phyloP scores from a whole-genome alignment of 805 yeast genomes.

The Torulaspora maleeae region DNA sequence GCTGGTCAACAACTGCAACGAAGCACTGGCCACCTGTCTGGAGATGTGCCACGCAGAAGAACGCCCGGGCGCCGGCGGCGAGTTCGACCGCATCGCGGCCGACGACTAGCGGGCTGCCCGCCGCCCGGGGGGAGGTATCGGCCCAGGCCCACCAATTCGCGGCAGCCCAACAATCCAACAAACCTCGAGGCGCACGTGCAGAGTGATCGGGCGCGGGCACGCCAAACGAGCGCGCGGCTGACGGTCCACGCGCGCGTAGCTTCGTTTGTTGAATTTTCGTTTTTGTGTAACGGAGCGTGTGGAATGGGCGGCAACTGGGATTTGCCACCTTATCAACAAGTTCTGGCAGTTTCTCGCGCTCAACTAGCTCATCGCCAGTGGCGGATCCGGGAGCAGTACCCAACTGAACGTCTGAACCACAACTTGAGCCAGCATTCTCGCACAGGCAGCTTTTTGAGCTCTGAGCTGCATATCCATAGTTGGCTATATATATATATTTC shows the following conservation, averaged over 20 bases:
- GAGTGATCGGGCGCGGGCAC: neutral
- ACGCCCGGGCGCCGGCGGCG: constrained; percentile 1
- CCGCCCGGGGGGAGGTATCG: too few species aligned
- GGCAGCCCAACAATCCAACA: neutral
- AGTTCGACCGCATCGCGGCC: too few species aligned
- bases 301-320: constrained; percentile 4
- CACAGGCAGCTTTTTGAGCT: neutral
- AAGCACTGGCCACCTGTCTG: constrained; percentile 37
- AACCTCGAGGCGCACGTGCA: neutral
- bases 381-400: neutral
- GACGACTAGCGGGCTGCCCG: too few species aligned
- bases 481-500: neutral
- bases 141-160: neutral
- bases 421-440: neutral
- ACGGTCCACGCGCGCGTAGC: neutral
- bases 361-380: too few species aligned
- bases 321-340: constrained; percentile 5
- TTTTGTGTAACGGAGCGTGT: constrained; percentile 1
- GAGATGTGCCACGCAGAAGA: constrained; percentile 23
- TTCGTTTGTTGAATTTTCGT: constrained; percentile 6
- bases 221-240: neutral
- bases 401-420: neutral
- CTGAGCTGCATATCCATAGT: too few species aligned
- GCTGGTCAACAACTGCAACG: constrained; percentile 37
- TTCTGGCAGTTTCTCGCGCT: too few species aligned